Percentiles rank a stretch among this genome's conserved stretches.
These are phyloP conservation scores for Pseudohalonectria lignicola DNA, from an alignment of 2,329 filamentous ascomycete genomes.

Conservation along the genomic window DNA sequence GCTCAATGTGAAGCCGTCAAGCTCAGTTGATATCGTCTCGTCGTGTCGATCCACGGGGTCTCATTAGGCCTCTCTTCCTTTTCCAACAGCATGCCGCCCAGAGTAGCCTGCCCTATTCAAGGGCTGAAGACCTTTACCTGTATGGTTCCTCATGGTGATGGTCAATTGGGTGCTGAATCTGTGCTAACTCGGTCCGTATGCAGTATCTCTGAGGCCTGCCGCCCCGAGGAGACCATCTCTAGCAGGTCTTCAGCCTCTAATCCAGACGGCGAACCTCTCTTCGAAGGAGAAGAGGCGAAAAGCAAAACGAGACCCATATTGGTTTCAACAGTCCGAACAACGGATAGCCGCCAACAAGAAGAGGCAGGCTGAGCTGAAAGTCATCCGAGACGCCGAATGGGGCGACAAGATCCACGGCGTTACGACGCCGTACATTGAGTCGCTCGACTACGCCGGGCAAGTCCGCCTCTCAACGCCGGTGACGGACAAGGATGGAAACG, in stretches of 20 bases:
- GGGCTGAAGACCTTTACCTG: constrained; percentile 49
- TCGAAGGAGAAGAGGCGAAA: constrained; percentile 52
- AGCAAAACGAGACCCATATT: constrained; percentile 69
- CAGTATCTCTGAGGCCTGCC: constrained; percentile 51
- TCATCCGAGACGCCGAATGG: constrained; percentile 50
- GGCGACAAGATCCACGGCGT: constrained; percentile 75
- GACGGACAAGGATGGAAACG: constrained; percentile 28
- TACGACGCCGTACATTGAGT: constrained; percentile 72
- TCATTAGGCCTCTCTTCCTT: no score
- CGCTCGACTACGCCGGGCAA: constrained; percentile 58
- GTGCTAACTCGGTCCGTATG: no score
- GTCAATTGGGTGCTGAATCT: no score
- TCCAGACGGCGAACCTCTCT: constrained; percentile 54
- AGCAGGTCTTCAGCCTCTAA: constrained; percentile 42
- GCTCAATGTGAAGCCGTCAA: no score
- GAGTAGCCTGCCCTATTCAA: constrained; percentile 49
- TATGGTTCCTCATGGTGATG: no score
- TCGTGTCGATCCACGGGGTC: no score
- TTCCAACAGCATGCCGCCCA: constrained; percentile 53
- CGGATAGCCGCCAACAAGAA: constrained; percentile 75
- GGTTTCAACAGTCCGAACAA: constrained; percentile 68
- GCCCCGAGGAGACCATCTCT: constrained; percentile 26
- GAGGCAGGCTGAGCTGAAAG: constrained; percentile 58
- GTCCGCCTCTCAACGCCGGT: constrained; percentile 21
- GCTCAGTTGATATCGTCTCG: no score